Conservation (phyloP, 768 basidiomycete species). For the Serendipita indica region DNA sequence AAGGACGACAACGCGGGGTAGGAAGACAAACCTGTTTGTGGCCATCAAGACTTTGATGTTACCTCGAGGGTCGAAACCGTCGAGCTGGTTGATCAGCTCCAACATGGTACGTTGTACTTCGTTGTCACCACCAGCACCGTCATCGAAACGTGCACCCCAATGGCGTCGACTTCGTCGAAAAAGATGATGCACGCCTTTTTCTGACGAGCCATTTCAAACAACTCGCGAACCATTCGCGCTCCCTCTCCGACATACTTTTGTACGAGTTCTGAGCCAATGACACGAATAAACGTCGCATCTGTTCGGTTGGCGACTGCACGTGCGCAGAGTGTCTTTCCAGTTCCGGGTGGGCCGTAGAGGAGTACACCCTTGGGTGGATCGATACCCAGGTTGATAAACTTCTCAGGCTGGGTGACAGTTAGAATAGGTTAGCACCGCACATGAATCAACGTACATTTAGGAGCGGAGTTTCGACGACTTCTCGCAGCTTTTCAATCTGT, state of each 20-base stretch:
- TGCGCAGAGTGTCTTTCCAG: slow-evolving; percentile 97
- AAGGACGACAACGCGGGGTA: background rate
- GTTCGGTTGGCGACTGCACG: slow-evolving; percentile 97
- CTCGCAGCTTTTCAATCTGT: slow-evolving; percentile 95
- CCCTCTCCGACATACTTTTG: slow-evolving; percentile 99
- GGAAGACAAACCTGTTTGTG: slow-evolving; percentile 65
- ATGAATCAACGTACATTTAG: slow-evolving; percentile 51
- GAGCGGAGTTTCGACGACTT: slow-evolving; percentile 93
- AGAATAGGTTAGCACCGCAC: background rate
- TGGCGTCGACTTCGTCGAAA: slow-evolving; percentile 97
- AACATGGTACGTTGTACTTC: slow-evolving; percentile 99
- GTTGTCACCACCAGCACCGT: slow-evolving; percentile 97
- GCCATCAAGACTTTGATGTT: slow-evolving; percentile 99
- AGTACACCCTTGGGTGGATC: slow-evolving; percentile 98
- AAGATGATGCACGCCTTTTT: slow-evolving; percentile 99
- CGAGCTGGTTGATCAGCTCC: slow-evolving; percentile 95
- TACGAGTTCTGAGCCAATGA: slow-evolving; percentile 98
- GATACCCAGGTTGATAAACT: slow-evolving; percentile 94
- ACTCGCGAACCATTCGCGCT: slow-evolving; percentile 93
- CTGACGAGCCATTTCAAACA: slow-evolving; percentile 97
- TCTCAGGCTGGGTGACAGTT: slow-evolving; percentile 69
- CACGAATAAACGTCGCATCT: slow-evolving; percentile 97
- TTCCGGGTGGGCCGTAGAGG: slow-evolving; percentile 88
- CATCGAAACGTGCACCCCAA: slow-evolving; percentile 97
- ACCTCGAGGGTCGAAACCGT: slow-evolving; percentile 97